These are phyloP conservation scores for Orbilia javanica DNA, from an alignment of 2,329 filamentous ascomycete species.

Conservation along the genomic window DNA sequence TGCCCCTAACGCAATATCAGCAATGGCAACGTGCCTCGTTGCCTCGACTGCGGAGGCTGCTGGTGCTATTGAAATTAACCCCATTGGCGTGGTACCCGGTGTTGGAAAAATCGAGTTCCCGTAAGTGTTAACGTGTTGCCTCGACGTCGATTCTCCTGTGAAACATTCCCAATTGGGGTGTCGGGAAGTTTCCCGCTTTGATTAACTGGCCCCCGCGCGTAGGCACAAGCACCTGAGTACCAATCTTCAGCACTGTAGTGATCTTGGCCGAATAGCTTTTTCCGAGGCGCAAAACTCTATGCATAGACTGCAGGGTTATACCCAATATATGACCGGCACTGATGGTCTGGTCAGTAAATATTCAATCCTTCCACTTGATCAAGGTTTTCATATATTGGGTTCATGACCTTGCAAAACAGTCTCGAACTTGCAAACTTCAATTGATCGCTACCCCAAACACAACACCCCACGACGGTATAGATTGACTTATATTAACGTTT, in stretches of 20 bases:
- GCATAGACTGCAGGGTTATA: conserved; percentile 24
- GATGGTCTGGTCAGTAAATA: conserved; percentile 27
- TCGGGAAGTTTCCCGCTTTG: neutral
- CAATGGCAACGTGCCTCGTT: conserved; percentile 45
- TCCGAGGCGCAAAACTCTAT: conserved; percentile 40
- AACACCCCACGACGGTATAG: neutral
- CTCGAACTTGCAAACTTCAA: no score
- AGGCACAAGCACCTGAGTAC: conserved; percentile 41
- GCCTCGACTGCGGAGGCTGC: conserved; percentile 29
- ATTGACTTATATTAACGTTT: neutral
- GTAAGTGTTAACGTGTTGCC: conserved; percentile 16
- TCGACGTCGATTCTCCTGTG: conserved; percentile 4
- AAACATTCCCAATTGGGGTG: conserved; percentile 3
- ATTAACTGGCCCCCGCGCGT: neutral
- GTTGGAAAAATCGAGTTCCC: conserved; percentile 14
- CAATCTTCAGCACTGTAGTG: conserved; percentile 41
- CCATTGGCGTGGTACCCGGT: conserved; percentile 3
- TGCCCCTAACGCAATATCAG: conserved; percentile 24
- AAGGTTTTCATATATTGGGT: no score
- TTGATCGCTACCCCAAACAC: no score
- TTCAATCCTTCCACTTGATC: neutral
- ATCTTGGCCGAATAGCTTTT: conserved; percentile 34
- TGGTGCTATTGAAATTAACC: conserved; percentile 34
- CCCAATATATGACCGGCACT: conserved; percentile 25
- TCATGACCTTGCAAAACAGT: no score